Percentiles rank a stretch among this genome's conserved stretches.
Evolutionary conservation across 129 eudicot genomes (phyloP).

Genomic region (Gnaphalium uliginosum): DNA sequence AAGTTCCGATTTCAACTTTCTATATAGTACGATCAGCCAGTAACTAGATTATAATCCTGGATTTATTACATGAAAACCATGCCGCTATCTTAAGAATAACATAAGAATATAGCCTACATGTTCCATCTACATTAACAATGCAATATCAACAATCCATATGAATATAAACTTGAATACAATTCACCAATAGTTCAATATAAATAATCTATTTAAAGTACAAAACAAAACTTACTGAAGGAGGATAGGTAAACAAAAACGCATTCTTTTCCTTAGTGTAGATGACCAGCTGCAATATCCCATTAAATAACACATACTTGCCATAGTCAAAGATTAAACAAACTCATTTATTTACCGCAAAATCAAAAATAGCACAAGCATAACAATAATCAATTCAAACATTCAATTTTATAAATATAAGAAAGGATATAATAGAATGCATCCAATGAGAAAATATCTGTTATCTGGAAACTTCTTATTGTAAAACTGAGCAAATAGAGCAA

Average conservation of each 20-base stretch:
- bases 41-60: background rate
- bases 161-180: background rate
- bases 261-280: slow-evolving; percentile 82
- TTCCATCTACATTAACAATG: background rate
- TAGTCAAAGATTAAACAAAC: slow-evolving; percentile 63
- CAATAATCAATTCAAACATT: background rate
- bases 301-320: slow-evolving; percentile 68
- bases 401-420: slow-evolving; percentile 12
- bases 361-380: background rate
- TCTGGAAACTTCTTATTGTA: slow-evolving; percentile 91
- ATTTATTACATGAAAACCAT: background rate
- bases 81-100: background rate
- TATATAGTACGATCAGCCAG: background rate
- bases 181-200: background rate
- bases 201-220: background rate
- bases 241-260: slow-evolving; percentile 77
- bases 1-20: background rate
- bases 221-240: slow-evolving; percentile 64
- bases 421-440: slow-evolving; percentile 89
- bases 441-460: slow-evolving; percentile 64
- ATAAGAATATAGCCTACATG: too few species aligned
- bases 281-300: slow-evolving; percentile 80
- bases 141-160: too few species aligned
- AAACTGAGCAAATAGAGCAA: slow-evolving; percentile 87
- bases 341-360: background rate